These are phyloP conservation scores for Botrytis cinerea DNA, from an alignment of 2,329 filamentous ascomycete species.

Conservation along the genomic window DNA sequence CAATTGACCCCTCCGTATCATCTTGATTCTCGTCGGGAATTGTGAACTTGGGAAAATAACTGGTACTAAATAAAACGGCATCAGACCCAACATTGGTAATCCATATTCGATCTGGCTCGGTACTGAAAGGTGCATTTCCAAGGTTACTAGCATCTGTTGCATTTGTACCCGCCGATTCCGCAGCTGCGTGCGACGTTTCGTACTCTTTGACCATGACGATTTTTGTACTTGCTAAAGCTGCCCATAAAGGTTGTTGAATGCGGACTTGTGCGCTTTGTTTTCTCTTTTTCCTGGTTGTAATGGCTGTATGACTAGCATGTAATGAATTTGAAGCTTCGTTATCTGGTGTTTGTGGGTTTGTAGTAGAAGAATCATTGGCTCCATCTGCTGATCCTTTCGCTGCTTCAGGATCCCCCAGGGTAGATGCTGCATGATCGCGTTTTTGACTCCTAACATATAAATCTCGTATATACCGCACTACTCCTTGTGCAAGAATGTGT, in stretches of 20 bases:
- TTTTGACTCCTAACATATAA: conserved; percentile 66
- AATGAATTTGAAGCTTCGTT: conserved; percentile 35
- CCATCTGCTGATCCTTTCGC: conserved; percentile 54
- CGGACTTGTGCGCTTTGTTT: conserved; percentile 90
- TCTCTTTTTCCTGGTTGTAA: conserved; percentile 75
- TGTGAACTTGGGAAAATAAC: conserved; percentile 56
- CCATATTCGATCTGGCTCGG: conserved; percentile 73
- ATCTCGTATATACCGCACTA: conserved; percentile 69
- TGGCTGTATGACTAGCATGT: conserved; percentile 43
- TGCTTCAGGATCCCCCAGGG: conserved; percentile 61
- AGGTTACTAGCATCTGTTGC: conserved; percentile 76
- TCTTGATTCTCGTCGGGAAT: conserved; percentile 41
- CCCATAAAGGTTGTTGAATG: conserved; percentile 90
- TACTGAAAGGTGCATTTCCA: conserved; percentile 72
- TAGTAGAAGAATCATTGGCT: conserved; percentile 48
- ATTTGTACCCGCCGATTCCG: conserved; percentile 72
- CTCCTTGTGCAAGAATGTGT: conserved; percentile 72
- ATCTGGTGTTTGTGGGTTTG: conserved; percentile 33
- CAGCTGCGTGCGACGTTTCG: conserved; percentile 75
- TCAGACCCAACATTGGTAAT: conserved; percentile 78
- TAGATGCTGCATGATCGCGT: conserved; percentile 51
- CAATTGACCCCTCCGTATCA: conserved; percentile 45
- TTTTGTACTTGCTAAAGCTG: conserved; percentile 91
- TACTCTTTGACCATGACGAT: conserved; percentile 93
- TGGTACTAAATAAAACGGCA: conserved; percentile 75